Conservation (phyloP, 2,329 filamentous ascomycete genomes). For the Penicillium griseofulvum region DNA sequence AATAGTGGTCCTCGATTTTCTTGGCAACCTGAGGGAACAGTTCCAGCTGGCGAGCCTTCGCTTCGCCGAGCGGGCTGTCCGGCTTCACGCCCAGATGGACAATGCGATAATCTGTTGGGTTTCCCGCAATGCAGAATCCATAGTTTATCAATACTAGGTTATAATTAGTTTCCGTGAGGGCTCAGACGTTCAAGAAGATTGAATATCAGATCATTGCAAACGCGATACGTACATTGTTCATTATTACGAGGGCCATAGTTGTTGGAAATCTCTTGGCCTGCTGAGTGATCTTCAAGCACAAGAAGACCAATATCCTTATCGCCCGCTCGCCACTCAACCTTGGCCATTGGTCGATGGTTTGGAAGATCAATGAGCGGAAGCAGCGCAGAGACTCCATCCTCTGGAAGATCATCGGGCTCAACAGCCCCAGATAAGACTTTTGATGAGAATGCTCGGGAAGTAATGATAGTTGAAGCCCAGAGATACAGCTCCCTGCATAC, state of each 20-base stretch:
- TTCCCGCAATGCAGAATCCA: constrained; percentile 45
- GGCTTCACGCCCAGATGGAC: constrained; percentile 41
- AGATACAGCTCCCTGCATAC: constrained; percentile 44
- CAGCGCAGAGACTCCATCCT: constrained; percentile 65
- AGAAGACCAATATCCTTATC: constrained; percentile 40
- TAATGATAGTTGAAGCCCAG: constrained; percentile 47
- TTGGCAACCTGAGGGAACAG: constrained; percentile 34
- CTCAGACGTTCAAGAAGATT: too few species aligned
- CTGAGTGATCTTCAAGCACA: constrained; percentile 40
- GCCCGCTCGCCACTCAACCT: constrained; percentile 58
- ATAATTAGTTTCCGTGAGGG: constrained; percentile 4
- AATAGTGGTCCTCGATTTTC: constrained; percentile 38
- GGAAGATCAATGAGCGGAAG: constrained; percentile 69
- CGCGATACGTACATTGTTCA: constrained; percentile 52
- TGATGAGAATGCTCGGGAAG: constrained; percentile 45
- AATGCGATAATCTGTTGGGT: constrained; percentile 46
- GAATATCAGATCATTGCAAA: not conserved
- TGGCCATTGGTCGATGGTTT: constrained; percentile 65
- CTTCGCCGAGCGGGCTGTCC: constrained; percentile 39
- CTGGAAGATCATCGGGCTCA: constrained; percentile 38
- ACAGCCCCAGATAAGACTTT: constrained; percentile 42
- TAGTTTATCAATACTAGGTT: constrained; percentile 46
- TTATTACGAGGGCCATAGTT: constrained; percentile 77
- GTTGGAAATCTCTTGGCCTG: constrained; percentile 60
- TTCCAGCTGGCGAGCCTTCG: constrained; percentile 35